Conservation (phyloP, 2,329 filamentous ascomycete species). For the Diaporthe sp. region DNA sequence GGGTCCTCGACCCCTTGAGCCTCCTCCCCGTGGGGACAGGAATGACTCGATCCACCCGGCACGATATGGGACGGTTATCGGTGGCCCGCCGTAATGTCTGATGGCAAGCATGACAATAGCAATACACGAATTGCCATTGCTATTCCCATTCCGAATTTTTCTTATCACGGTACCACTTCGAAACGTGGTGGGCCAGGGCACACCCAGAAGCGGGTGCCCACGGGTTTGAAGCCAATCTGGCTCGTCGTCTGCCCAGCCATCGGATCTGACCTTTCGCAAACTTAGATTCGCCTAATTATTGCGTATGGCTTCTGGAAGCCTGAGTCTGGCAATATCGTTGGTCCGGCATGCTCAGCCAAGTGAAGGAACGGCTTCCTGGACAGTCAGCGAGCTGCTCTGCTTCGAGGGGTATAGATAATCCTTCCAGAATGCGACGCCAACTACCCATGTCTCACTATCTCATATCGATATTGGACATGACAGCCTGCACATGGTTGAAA, state of each 20-base stretch:
- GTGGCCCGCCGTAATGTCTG: not conserved
- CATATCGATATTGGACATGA: not conserved
- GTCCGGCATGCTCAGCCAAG: not conserved
- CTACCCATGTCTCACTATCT: not conserved
- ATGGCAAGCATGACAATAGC: not conserved
- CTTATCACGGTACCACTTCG: constrained; percentile 28
- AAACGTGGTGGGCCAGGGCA: not conserved
- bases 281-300: not conserved
- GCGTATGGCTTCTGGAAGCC: constrained; percentile 1
- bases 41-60: constrained; percentile 23
- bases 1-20: constrained; percentile 8
- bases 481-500: not conserved
- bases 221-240: constrained; percentile 20
- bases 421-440: not conserved
- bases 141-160: not conserved
- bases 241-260: not conserved
- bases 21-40: constrained; percentile 22
- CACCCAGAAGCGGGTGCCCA: not conserved
- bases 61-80: constrained; percentile 14
- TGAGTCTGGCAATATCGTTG: not conserved
- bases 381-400: not conserved
- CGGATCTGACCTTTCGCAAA: not conserved
- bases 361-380: not conserved
- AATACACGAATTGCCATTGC: not conserved
- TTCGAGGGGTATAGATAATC: not conserved